Percentiles rank a stretch among this genome's conserved stretches.
phyloP scores from a whole-genome alignment of 73 alveolate genomes.

The Tetrahymena elliotti region DNA sequence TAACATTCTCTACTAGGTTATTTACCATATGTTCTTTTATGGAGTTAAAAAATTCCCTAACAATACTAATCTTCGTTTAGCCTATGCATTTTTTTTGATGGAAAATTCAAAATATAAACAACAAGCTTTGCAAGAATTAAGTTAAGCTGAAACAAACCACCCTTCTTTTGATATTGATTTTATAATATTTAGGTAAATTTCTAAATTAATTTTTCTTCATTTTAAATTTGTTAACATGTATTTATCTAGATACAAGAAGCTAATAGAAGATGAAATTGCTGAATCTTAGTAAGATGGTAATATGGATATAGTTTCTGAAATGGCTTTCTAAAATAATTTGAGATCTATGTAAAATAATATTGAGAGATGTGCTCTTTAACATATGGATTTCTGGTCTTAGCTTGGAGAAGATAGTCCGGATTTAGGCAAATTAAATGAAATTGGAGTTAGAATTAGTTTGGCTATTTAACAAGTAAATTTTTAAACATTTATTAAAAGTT shows the following conservation, averaged over 20 bases:
- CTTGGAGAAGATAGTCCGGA: constrained; percentile 39
- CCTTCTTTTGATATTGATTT: constrained; percentile 36
- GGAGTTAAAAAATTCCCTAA: constrained; percentile 1
- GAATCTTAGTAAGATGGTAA: constrained; percentile 23
- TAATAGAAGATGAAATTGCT: constrained; percentile 34
- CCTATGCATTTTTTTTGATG: constrained; percentile 26
- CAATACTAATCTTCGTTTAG: neutral
- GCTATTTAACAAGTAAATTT: constrained; percentile 1
- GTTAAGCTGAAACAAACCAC: constrained; percentile 10
- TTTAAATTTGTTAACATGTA: neutral
- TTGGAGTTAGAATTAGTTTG: constrained; percentile 29
- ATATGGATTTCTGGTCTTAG: constrained; percentile 45
- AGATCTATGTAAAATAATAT: constrained; percentile 39
- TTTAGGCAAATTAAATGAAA: constrained; percentile 42
- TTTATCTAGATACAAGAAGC: constrained; percentile 14
- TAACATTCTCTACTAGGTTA: neutral
- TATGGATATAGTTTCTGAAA: constrained; percentile 30
- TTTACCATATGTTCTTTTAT: constrained; percentile 7
- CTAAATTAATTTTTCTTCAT: too few species aligned
- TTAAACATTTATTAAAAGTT: neutral
- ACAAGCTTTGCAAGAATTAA: constrained; percentile 28
- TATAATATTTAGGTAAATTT: neutral
- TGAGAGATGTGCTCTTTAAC: constrained; percentile 29
- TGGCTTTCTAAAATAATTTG: constrained; percentile 36
- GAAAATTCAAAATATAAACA: constrained; percentile 17